These are phyloP conservation scores for Podosphaera xanthii DNA, from an alignment of 2,329 filamentous ascomycete species.

Conservation along the genomic window DNA sequence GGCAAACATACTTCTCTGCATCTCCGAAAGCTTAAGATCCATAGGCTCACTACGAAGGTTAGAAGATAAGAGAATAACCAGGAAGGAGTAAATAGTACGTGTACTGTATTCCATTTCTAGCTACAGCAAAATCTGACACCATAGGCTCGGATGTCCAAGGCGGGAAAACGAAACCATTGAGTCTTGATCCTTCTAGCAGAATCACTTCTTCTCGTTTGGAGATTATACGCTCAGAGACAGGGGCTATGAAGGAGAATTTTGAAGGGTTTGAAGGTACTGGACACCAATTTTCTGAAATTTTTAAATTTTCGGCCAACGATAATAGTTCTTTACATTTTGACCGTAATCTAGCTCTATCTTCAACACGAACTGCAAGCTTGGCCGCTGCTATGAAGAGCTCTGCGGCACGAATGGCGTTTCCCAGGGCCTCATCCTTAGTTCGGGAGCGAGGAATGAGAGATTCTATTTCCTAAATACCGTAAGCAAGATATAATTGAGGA, in stretches of 20 bases:
- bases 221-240: slow-evolving; percentile 31
- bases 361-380: slow-evolving; percentile 31
- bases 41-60: slow-evolving; percentile 36
- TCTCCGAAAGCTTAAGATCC: slow-evolving; percentile 47
- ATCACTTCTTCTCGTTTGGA: slow-evolving; percentile 55
- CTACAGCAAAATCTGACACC: slow-evolving; percentile 35
- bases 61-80: slow-evolving; percentile 4
- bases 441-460: slow-evolving; percentile 24
- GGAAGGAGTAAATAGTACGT: slow-evolving; percentile 26
- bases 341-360: slow-evolving; percentile 43
- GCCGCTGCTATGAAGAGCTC: slow-evolving; percentile 66
- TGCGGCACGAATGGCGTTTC: slow-evolving; percentile 51
- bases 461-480: slow-evolving; percentile 27
- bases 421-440: slow-evolving; percentile 41
- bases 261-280: slow-evolving; percentile 6
- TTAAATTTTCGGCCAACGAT: slow-evolving; percentile 52
- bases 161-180: slow-evolving; percentile 67
- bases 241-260: slow-evolving; percentile 13
- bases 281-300: slow-evolving; percentile 19
- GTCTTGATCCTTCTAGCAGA: slow-evolving; percentile 49
- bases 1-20: slow-evolving; percentile 53
- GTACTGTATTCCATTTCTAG: slow-evolving; percentile 28
- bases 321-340: slow-evolving; percentile 48
- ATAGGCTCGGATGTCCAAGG: slow-evolving; percentile 52
- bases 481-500: neutral